Base-by-base conservation (phyloP, 305 asterid genomes). In the Nicotiana rustica region DNA sequence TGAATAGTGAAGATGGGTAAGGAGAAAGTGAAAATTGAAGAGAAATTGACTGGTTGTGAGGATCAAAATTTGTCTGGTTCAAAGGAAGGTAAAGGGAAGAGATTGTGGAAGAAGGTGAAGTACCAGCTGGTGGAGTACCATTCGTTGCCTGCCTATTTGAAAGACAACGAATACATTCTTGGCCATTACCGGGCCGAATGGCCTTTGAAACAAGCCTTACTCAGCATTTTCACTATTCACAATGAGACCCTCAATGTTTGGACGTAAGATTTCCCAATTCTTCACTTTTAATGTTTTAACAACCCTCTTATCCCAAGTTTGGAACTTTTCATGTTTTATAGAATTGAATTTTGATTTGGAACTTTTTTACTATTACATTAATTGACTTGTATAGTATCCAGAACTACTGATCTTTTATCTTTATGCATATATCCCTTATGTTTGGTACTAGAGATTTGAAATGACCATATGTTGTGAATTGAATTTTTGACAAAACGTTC, bases 191-290 rank as follows among this genome's bases (percentile, higher is more conserved):
- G 99, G 68, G 59, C 94, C 13, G 98, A 95, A 82, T 96, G 99
- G 98, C 98, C 99, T 73, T 86, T 96, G 87, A 93, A 89, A 88
- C 97, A 93, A 79, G 87, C 79, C 64, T 82, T 96, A 81, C 93
- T 95, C 77, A 96, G 99, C 88, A 85, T 92, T 25, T 96, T 96
- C 78, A 84, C 92, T 81, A 92, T 96, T 89, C 98, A 95, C 86
- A 96, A 96, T 67, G 99, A 96, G 92, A 95, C 99, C 82, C 95
- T 96, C 83, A 96, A 96, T 66, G 92, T 96, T 82, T 96, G 98
- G 99, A 95, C 99, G 98, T 93, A 92, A 90, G 98, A 29, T 19
- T 82, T 66, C 65, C 17, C n/a, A 80, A 15, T 15, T 25, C 67
- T 52, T 83, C 19, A 47, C 41, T 71, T 49, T 73, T 52, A 12